Base-by-base conservation (phyloP, 1,284 basidiomycete genomes). In the Moesziomyces sp. region DNA sequence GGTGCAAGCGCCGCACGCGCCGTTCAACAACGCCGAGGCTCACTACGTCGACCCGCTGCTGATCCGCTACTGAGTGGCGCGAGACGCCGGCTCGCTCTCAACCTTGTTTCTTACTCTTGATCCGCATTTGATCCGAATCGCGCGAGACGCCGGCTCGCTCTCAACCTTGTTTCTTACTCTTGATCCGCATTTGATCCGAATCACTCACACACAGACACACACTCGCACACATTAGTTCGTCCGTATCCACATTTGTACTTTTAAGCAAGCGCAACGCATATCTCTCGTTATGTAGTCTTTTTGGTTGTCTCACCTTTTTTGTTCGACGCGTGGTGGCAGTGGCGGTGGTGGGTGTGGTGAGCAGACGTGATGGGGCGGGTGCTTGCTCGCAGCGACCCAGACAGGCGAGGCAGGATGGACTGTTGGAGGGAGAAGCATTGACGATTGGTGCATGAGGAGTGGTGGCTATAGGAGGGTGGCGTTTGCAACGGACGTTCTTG, bases 11-110 rank as follows among this genome's bases (percentile, higher is more conserved):
- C 56, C 72, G n/a, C 72, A 74, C 28, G 72, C 67, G 44, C 73
- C 67, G 10, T 75, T 75, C 67, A 75, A 75, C 68, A 75, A 75
- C 30, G 73, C 73, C 13, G 63, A 75, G 40, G 46, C 63, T 1
- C 58, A 57, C 43, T 75, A 71, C 48, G 61, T 75, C 43, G 73
- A 75, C 50, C 73, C 73, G 6, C 61, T 75, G 30, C 63, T 61
- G 53, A 74, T 74, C 51, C 71, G 71, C 26, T 74, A 67, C 54
- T 67, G 55, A 30, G 14, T 14, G 14, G 24, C 19, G 35, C 35
- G 35, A 35, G 21, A 21, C 11, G 11, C 14, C 10, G 35, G 10
- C 35, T 35, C 13, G 8, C 35, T 44, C 28, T 45, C 21, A 21
- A 21, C 21, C 21, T 21, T 21, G 21, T 21, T 21, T 21, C 21